Conservation (phyloP, 345 rosid species). For the Gossypium australe region DNA sequence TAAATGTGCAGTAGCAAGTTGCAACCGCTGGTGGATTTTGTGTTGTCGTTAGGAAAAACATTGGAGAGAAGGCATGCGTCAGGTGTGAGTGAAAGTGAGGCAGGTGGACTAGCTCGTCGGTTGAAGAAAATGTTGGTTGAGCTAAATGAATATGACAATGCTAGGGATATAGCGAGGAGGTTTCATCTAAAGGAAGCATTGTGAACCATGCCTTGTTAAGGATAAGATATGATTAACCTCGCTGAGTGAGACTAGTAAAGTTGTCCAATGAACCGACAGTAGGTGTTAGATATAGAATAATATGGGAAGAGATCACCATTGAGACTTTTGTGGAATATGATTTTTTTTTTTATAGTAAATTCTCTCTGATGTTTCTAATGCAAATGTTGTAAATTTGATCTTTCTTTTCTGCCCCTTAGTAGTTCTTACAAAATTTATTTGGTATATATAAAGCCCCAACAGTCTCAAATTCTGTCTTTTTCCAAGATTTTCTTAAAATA, state of each 20-base stretch:
- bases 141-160: conserved; percentile 81
- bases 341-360: no score
- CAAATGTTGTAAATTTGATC: no score
- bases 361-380: no score
- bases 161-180: conserved; percentile 59
- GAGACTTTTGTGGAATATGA: no score
- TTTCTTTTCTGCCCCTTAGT: no score
- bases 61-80: conserved; percentile 52
- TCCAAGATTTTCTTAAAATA: no score
- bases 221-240: background rate
- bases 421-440: no score
- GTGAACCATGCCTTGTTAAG: conserved; percentile 24
- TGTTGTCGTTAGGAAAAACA: conserved; percentile 43
- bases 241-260: background rate
- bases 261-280: background rate
- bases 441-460: no score
- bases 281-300: background rate
- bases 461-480: no score
- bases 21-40: conserved; percentile 74
- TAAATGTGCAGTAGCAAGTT: conserved; percentile 55
- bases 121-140: conserved; percentile 81
- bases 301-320: background rate
- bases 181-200: conserved; percentile 79
- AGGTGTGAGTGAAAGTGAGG: conserved; percentile 50
- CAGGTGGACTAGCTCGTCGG: conserved; percentile 69